Base-by-base conservation (phyloP, 2,329 filamentous ascomycete genomes). In the Paecilomyces niveus region DNA sequence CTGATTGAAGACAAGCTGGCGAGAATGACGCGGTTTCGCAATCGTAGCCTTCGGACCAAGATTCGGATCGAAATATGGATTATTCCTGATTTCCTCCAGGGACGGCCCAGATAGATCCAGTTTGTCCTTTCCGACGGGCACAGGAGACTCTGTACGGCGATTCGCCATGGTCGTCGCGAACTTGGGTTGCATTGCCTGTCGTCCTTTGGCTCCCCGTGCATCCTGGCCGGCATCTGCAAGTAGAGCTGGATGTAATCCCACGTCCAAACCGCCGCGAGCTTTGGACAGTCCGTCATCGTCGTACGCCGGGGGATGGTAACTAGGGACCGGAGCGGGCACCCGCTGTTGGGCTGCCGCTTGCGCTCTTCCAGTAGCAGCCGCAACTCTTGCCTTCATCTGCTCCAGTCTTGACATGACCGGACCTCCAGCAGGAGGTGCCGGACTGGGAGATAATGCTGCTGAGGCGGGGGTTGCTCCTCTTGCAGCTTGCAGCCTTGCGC, bases 1-100 rank as follows among this genome's bases (percentile, higher is more conserved):
- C 66, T 92, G 87, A 67, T 97, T 96, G 80, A 99, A 97, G 11
- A 91, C 78, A 18, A 99, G 81, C 63, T 90, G 86, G 60, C 90
- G 86, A 10, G 90, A 84, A 62, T 89, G 82, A 55, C 92, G 83
- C 39, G 83, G 80, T 66, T 88, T 89, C 68, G 73, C 80, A 62
- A 76, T 69, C 57, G 79, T 77, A 63, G 81, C 80, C 58, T 88
- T 85, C 3, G 81, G 77, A n/a, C 83, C 82, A 11, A 86, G 74
- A 63, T 78, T 87, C 7, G 88, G 81, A 67, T 95, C 90, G 64
- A 89, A 92, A 72, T 96, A 97, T 0, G 92, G 92, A 64, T 96
- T 96, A 67, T 81, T 83, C 61, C 78, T 81, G 21, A 81, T 80
- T 63, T 85, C 84, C 60, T 85, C 83, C 3, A 81, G 67, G 18